Conservation (phyloP, 1,284 basidiomycete species). For the Phellopilus nigrolimitatus region DNA sequence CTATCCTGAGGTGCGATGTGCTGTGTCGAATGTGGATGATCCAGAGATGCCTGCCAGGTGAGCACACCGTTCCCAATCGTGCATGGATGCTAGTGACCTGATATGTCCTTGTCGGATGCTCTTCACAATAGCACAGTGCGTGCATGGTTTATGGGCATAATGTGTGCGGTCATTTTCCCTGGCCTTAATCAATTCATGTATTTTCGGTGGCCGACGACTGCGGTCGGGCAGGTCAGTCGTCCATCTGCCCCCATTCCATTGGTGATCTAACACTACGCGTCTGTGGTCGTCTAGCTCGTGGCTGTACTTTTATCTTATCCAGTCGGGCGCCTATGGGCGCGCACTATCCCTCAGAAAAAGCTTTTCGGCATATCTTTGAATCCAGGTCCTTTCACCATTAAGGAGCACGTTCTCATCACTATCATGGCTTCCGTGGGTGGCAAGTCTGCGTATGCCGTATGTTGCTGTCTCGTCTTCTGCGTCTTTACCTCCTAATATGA, state of each 20-base stretch:
- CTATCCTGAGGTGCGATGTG: slow-evolving; percentile 23
- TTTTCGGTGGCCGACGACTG: slow-evolving; percentile 29
- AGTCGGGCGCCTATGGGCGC: slow-evolving; percentile 25
- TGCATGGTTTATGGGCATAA: slow-evolving; percentile 33
- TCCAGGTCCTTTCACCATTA: slow-evolving; percentile 33
- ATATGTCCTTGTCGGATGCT: slow-evolving; percentile 2
- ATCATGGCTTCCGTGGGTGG: slow-evolving; percentile 37
- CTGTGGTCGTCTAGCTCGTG: slow-evolving; percentile 19
- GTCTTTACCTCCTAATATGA: slow-evolving; percentile 17
- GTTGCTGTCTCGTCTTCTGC: not conserved
- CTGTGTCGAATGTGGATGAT: slow-evolving; percentile 24
- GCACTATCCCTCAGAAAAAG: slow-evolving; percentile 24
- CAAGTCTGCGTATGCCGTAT: slow-evolving; percentile 31
- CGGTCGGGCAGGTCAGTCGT: slow-evolving; percentile 21
- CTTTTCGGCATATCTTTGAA: slow-evolving; percentile 27
- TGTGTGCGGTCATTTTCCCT: slow-evolving; percentile 31
- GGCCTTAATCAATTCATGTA: slow-evolving; percentile 30
- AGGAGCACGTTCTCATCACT: slow-evolving; percentile 27
- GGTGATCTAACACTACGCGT: slow-evolving; percentile 24
- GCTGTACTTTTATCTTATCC: slow-evolving; percentile 28
- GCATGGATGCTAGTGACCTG: not conserved
- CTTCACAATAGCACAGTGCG: slow-evolving; percentile 32
- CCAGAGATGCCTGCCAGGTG: slow-evolving; percentile 19
- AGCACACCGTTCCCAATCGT: not conserved
- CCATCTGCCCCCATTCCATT: slow-evolving; percentile 14